These are phyloP conservation scores for Syzygium jambos DNA, from an alignment of 345 rosid genomes.

Conservation along the genomic window DNA sequence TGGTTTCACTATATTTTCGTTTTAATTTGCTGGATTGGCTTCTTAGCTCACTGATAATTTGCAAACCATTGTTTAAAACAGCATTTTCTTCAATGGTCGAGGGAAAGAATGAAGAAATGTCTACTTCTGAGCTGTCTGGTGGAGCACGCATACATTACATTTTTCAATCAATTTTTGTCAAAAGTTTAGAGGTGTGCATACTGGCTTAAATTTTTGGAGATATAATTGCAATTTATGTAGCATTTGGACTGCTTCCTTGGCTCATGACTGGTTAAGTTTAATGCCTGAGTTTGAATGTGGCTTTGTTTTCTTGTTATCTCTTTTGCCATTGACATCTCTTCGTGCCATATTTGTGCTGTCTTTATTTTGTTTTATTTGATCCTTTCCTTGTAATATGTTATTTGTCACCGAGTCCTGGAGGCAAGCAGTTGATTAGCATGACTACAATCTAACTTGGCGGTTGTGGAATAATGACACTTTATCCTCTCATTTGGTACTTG, in stretches of 20 bases:
- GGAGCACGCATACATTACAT: conserved; percentile 93
- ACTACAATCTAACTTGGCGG: background rate
- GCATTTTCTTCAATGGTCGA: conserved; percentile 84
- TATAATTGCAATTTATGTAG: background rate
- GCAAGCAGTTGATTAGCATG: background rate
- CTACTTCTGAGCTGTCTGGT: conserved; percentile 83
- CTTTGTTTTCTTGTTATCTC: background rate
- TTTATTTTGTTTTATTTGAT: background rate
- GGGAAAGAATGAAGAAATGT: conserved; percentile 92
- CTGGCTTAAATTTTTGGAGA: background rate
- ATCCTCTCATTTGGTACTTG: background rate
- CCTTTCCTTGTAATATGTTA: background rate
- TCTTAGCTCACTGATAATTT: background rate
- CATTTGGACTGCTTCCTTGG: background rate
- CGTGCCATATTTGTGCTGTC: background rate
- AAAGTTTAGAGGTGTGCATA: conserved; percentile 71
- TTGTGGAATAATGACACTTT: background rate
- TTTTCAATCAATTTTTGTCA: conserved; percentile 84
- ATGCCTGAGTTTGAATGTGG: background rate
- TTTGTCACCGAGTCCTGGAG: background rate
- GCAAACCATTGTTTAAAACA: conserved; percentile 15
- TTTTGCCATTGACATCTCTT: background rate
- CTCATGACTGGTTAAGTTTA: background rate
- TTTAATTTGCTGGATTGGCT: background rate
- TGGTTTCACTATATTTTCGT: background rate